phyloP scores from a whole-genome alignment of 2,329 filamentous ascomycete genomes.

The Stagonosporopsis tanaceti region DNA sequence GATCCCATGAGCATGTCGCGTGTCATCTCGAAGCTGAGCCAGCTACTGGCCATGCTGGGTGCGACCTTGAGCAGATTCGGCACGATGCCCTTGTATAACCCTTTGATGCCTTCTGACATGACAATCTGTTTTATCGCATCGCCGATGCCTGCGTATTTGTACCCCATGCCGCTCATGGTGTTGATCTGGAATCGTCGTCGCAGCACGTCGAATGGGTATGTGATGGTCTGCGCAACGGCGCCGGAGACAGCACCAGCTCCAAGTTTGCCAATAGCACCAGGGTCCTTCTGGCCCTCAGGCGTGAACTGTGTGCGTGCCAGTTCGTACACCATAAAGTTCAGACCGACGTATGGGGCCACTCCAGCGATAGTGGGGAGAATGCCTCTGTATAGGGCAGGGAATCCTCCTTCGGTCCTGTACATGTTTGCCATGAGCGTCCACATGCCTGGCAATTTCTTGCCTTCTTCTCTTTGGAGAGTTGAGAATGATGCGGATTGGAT shows the following conservation, averaged over 20 bases:
- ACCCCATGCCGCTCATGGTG: slow-evolving; percentile 98
- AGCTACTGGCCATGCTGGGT: slow-evolving; percentile 97
- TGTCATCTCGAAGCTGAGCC: slow-evolving; percentile 95
- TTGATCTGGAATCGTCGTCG: slow-evolving; percentile 97
- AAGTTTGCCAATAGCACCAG: slow-evolving; percentile 80
- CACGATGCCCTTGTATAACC: slow-evolving; percentile 94
- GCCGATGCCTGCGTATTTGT: slow-evolving; percentile 86
- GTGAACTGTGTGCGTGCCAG: slow-evolving; percentile 84
- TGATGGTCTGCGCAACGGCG: slow-evolving; percentile 95
- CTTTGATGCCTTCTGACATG: slow-evolving; percentile 80
- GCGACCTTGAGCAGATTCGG: slow-evolving; percentile 97
- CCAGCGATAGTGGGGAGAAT: slow-evolving; percentile 94
- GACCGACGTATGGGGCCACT: slow-evolving; percentile 93
- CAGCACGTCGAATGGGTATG: slow-evolving; percentile 96
- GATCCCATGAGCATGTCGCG: slow-evolving; percentile 78
- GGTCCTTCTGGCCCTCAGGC: slow-evolving; percentile 85
- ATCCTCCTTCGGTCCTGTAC: slow-evolving; percentile 90
- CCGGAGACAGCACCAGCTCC: slow-evolving; percentile 93
- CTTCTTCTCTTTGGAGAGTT: slow-evolving; percentile 63
- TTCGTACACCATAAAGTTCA: slow-evolving; percentile 99
- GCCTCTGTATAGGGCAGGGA: slow-evolving; percentile 87
- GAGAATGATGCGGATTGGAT: slow-evolving; percentile 98
- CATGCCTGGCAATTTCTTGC: slow-evolving; percentile 82
- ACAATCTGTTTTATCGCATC: slow-evolving; percentile 86
- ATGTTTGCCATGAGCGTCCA: slow-evolving; percentile 81